Conservation (phyloP, 176 grass and related monocot species). For the Triticum timopheevii region DNA sequence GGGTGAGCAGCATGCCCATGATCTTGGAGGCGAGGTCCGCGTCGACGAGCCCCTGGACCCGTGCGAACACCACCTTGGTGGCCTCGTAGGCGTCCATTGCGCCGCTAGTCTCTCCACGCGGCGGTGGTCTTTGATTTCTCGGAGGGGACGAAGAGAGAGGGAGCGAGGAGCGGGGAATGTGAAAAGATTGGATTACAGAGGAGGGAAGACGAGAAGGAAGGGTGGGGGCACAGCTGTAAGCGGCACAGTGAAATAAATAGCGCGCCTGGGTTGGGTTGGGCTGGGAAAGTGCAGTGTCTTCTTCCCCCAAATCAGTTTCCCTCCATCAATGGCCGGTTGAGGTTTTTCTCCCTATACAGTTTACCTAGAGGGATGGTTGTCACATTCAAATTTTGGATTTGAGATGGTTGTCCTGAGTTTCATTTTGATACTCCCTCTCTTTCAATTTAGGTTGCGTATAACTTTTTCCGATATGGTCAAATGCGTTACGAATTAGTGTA, state of each 20-base stretch:
- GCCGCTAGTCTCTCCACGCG: not conserved
- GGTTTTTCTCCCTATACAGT: not conserved
- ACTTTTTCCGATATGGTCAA: not conserved
- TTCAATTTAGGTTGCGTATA: not conserved
- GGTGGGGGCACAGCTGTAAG: constrained; percentile 10
- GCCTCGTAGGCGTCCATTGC: constrained; percentile 78
- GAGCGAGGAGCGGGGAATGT: not conserved
- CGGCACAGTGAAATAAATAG: constrained; percentile 11
- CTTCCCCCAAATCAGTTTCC: not conserved
- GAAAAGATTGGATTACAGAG: constrained; percentile 12
- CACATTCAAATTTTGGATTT: not conserved
- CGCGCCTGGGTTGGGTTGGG: not conserved
- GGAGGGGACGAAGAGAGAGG: not conserved
- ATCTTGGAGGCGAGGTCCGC: constrained; percentile 74
- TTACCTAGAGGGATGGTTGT: not conserved
- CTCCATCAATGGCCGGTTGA: not conserved
- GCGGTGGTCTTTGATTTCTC: constrained; percentile 15
- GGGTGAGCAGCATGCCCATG: constrained; percentile 61
- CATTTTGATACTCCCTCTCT: not conserved
- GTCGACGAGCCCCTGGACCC: constrained; percentile 57
- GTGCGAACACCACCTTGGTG: constrained; percentile 63
- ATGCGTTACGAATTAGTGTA: not conserved
- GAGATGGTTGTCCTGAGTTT: not conserved
- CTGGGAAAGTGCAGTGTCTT: not conserved
- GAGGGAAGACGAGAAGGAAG: not conserved